Evolutionary conservation across 495 filamentous ascomycete genomes (phyloP), one percentile per base, ranked within the genome.

Genomic region (Hypoxylon crocopeplum): DNA sequence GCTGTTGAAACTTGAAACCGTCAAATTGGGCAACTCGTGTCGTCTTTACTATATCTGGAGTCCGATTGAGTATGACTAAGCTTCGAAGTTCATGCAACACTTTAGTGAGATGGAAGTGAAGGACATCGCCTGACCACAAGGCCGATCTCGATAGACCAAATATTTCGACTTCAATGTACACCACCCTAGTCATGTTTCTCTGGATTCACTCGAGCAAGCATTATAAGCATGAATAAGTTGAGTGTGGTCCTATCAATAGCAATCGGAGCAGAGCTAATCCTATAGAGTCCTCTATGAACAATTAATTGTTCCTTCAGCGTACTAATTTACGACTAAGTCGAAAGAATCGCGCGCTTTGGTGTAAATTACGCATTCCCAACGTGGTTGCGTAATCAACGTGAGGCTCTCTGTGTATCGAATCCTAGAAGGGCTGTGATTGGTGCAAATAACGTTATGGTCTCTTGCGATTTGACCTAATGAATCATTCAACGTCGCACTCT

Each of bases 1-100:
- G 12, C 6, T 1, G 46, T 37, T 52, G 59, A 57, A 63, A 63
- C 53, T 16, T 54, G 60, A 64, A 64, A 64, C 60, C 21, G 8
- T 50, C 39, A 19, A 21, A 54, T 40, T 33, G 37, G 53, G 60
- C 48, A 64, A 58, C 53, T 58, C 49, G 48, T 44, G 39, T 52
- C 52, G 45, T 51, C 13, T 49, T 61, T 34, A 24, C 27, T 25
- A 51, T 38, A 50, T 46, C 50, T 54, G 30, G 42, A 37, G 49
- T 33, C 25, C 2, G 39, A 7, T 22, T 22, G 25, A 29, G 5
- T 10, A 8, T 42, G 25, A 16, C 19, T 48, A 15, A 12, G 5
- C 36, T 16, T 56, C 46, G 40, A 36, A 13, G 7, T 39, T 40
- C 41, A 56, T 56, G 40, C 37, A 45, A 54, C n/a, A n/a, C n/a